Evolutionary conservation across 371 early-diverging fungal species (phyloP), one percentile per base, ranked within the genome.

Genomic region (Blastocladiella emersonii): DNA sequence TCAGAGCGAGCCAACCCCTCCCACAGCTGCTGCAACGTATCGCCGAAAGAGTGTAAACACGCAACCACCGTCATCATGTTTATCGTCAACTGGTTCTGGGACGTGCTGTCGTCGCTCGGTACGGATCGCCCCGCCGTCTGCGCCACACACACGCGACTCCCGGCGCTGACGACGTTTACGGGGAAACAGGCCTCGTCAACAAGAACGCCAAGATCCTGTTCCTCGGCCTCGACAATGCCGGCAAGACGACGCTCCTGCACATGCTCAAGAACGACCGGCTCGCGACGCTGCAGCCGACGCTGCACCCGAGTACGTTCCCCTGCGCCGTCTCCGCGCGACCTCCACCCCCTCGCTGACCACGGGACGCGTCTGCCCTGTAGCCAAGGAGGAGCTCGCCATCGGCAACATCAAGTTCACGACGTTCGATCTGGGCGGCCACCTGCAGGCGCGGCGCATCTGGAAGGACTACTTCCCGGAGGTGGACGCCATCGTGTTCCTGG

Each of bases 211-310:
- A 94, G 78, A 92, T 99, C 71, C 83, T 99, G 56, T 99, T 99
- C 81, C 84, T 99, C 63, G 99, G 99, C 56, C 86, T 99, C 63
- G 99, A 99, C 75, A 99, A 99, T 81, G 98, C 99, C 64, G 99
- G 99, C 64, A 99, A 99, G 78, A 99, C 99, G 12, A 99, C 99
- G 51, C 83, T 99, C 43, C 84, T 99, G 43, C 96, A 98, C 81
- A 95, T 98, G 92, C 80, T 99, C 69, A 99, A 98, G 83, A 95
- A 95, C 71, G 96, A 97, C 74, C 90, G 97, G 62, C 78, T 97
- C 69, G 93, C 95, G 37, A 89, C 92, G 35, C 81, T 95, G 45
- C 92, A 92, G 72, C 99, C 99, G 48, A 99, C 99, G 37, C 87
- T 93, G 68, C 98, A 99, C 74, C 97, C 98, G 56, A 97, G 93